Conservation (phyloP, 2,329 filamentous ascomycete genomes). For the Lanzia echinophila region DNA sequence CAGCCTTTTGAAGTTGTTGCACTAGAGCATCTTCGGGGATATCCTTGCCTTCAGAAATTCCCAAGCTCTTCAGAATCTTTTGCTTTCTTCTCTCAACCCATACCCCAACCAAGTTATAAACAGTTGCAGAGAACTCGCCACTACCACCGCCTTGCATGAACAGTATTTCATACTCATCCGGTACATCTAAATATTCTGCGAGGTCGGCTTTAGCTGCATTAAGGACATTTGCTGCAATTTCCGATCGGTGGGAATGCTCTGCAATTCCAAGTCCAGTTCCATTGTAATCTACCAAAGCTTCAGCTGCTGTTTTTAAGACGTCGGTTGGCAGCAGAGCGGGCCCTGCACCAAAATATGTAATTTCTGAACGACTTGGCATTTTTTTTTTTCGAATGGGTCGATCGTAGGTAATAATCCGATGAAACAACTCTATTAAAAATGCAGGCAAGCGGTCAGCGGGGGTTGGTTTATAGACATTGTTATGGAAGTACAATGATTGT, state of each 20-base stretch:
- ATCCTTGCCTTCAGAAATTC: constrained; percentile 38
- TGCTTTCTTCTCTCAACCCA: constrained; percentile 69
- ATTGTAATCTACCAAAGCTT: constrained; percentile 75
- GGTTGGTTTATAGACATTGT: not conserved
- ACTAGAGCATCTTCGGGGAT: constrained; percentile 49
- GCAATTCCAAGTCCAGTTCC: constrained; percentile 76
- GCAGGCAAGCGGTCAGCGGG: not conserved
- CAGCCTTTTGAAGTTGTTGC: constrained; percentile 52
- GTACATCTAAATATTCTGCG: constrained; percentile 68
- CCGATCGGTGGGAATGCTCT: constrained; percentile 84
- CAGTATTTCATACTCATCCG: constrained; percentile 78
- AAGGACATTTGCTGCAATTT: constrained; percentile 71
- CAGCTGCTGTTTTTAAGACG: constrained; percentile 69
- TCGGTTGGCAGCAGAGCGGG: constrained; percentile 78
- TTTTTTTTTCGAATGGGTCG: not conserved
- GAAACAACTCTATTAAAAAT: not conserved
- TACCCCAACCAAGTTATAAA: constrained; percentile 76
- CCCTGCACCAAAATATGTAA: constrained; percentile 85
- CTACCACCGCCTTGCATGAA: constrained; percentile 85
- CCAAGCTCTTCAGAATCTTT: constrained; percentile 50
- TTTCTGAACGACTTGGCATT: constrained; percentile 34
- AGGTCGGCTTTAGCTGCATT: constrained; percentile 72
- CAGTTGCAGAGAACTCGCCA: constrained; percentile 75
- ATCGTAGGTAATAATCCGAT: not conserved
- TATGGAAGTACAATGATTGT: too few species aligned